Conservation (phyloP, 2,329 filamentous ascomycete genomes). For the Albophoma yamanashiensis region DNA sequence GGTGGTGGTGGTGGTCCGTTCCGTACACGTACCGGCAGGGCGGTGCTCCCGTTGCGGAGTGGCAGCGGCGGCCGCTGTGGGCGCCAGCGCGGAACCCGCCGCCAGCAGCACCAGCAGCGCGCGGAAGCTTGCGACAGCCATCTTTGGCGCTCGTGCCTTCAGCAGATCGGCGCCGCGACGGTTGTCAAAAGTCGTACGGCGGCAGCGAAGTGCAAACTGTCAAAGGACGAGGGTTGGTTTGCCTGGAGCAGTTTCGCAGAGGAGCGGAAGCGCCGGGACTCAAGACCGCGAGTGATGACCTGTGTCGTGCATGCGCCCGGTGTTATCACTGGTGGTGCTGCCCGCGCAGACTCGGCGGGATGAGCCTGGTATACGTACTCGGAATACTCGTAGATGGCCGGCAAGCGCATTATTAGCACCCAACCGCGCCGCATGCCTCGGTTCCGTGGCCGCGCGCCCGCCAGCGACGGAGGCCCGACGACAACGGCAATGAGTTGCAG, state of each 20-base stretch:
- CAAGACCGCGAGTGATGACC: not conserved
- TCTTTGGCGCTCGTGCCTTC: not conserved
- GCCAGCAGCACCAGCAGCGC: slow-evolving; percentile 1
- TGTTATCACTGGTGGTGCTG: not conserved
- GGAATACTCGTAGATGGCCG: too few relatives aligned
- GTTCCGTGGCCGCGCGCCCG: not conserved
- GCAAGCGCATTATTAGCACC: too few relatives aligned
- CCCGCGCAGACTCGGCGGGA: not conserved
- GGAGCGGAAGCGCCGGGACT: not conserved
- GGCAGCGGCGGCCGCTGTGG: not conserved
- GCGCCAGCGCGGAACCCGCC: not conserved
- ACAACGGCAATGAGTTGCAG: not conserved
- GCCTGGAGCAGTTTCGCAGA: too few relatives aligned
- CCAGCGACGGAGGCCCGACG: not conserved
- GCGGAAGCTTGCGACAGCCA: not conserved
- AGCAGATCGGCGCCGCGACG: not conserved
- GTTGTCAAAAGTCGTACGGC: not conserved
- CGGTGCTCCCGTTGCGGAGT: not conserved
- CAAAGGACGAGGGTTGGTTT: not conserved
- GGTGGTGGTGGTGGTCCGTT: not conserved
- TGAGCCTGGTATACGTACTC: not conserved
- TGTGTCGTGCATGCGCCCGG: not conserved
- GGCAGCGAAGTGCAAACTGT: not conserved
- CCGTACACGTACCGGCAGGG: not conserved
- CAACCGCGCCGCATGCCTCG: not conserved